Base-by-base conservation (phyloP, 2,329 filamentous ascomycete genomes). In the Cadophora malorum region DNA sequence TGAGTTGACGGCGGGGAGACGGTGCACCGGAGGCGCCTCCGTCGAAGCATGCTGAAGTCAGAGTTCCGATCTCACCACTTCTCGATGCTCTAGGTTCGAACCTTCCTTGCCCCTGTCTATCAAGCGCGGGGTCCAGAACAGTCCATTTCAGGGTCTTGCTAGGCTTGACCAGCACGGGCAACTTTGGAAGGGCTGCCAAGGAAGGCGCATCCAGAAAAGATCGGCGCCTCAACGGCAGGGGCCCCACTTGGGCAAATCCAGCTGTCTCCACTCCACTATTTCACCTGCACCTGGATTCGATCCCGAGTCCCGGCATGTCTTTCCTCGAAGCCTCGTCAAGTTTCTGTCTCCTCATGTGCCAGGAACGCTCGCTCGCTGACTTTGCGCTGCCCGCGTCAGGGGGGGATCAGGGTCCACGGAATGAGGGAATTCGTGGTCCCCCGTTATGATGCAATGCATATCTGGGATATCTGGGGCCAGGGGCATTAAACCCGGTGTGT, bases 331-430 rank as follows among this genome's bases (percentile, higher is more conserved):
- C n/a, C n/a, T n/a, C n/a, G n/a, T n/a, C n/a, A n/a, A n/a, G 45
- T 49, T 49, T 49, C 14, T 16, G 12, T 45, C 16, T 14, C 16
- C 41, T 49, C 45, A 6, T 49, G 41, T 45, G 41, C 41, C 45
- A 49, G 45, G 45, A 49, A 49, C 45, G n/a, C n/a, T 49, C 35
- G 35, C 35, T 38, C 35, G 35, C 14, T 14, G 8, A 14, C 41
- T 14, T 14, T 47, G 12, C 41, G 6, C 16, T 47, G 41, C 41
- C 41, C 19, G 45, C 45, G 45, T 49, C 45, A 49, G 45, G 45
- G 45, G 45, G 45, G 45, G 21, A 49, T 62, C 52, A 55, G 52
- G 52, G 52, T 55, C 52, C 52, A 55, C 52, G 25, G 52, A 19
- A 33, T 55, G 52, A 55, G 52, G 52, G 25, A 55, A 55, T 55